Base-by-base conservation (phyloP, 176 grass and related monocot species). In the Cymbopogon citratus region DNA sequence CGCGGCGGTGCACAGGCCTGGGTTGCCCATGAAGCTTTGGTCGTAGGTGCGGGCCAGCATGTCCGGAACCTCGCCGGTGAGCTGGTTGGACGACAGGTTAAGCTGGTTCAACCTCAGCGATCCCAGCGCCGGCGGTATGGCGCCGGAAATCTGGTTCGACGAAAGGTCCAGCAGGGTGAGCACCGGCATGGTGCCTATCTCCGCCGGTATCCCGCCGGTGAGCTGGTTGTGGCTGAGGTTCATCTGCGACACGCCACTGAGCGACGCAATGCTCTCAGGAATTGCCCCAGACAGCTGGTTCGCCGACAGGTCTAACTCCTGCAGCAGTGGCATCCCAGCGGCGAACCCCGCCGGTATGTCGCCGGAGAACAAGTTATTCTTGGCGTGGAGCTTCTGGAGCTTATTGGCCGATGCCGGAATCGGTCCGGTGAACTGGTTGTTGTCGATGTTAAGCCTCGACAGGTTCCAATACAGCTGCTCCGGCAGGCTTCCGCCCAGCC, bases 131-230 rank as follows among this genome's bases (percentile, higher is more conserved):
- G 77, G 0, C 5, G 96, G 96, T 12, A 99, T 93, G 36, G 2
- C 8, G 5, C 96, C 89, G 73, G 93, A 93, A n/a, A 99, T 64
- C 34, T 73, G 59, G 85, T 99, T 99, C 21, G 77, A 80, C 5
- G 93, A 99, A 5, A 99, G 85, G 66, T 99, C 93, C 2, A 95
- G 91, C n/a, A 88, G 66, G 54, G 76, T 93, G 52, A 99, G 93
- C 69, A 71, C 89, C 65, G 73, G 73, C 25, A 99, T 85, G 29
- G 80, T 88, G 43, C 90, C 90, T 12, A 99, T 23, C 6, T 23
- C 82, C 0, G 68, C 64, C 23, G 93, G 96, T 73, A 99, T 99
- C 48, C 71, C 68, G 11, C 93, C 93, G 27, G 60, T 71, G 52
- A 99, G 85, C 78, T 83, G 44, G 80, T 99, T 99, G 0, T 12